phyloP scores from a whole-genome alignment of 2,329 filamentous ascomycete species.

The Sphaerulina vaccinii region DNA sequence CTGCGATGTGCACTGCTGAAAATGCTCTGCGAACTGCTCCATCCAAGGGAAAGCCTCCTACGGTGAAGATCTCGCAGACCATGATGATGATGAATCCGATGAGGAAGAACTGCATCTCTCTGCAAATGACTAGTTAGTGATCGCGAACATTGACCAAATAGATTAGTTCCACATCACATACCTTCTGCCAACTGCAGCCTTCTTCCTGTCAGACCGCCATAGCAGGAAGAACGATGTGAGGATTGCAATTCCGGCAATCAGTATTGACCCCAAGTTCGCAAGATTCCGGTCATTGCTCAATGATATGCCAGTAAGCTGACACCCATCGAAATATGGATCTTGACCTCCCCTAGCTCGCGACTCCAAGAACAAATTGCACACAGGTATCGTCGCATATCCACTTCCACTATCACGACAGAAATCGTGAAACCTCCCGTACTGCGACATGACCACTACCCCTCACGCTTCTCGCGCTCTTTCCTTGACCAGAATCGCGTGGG shows the following conservation, averaged over 20 bases:
- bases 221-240: slow-evolving; percentile 65
- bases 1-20: slow-evolving; percentile 82
- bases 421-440: slow-evolving; percentile 42
- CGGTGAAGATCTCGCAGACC: slow-evolving; percentile 94
- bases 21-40: slow-evolving; percentile 74
- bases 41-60: slow-evolving; percentile 81
- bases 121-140: slow-evolving; percentile 39
- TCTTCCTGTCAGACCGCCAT: slow-evolving; percentile 80
- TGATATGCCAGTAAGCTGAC: slow-evolving; percentile 71
- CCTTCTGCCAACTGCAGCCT: slow-evolving; percentile 91
- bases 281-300: slow-evolving; percentile 65
- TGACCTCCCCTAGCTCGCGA: slow-evolving; percentile 58
- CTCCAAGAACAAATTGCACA: slow-evolving; percentile 63
- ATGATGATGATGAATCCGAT: slow-evolving; percentile 80
- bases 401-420: slow-evolving; percentile 53
- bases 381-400: slow-evolving; percentile 37
- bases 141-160: neutral
- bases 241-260: slow-evolving; percentile 78
- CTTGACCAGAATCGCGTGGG: neutral
- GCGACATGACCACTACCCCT: slow-evolving; percentile 25
- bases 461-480: neutral
- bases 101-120: slow-evolving; percentile 96
- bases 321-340: slow-evolving; percentile 56
- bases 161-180: slow-evolving; percentile 43
- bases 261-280: slow-evolving; percentile 88